phyloP scores from a whole-genome alignment of 129 eudicot species.

The Kitagawia praeruptora region DNA sequence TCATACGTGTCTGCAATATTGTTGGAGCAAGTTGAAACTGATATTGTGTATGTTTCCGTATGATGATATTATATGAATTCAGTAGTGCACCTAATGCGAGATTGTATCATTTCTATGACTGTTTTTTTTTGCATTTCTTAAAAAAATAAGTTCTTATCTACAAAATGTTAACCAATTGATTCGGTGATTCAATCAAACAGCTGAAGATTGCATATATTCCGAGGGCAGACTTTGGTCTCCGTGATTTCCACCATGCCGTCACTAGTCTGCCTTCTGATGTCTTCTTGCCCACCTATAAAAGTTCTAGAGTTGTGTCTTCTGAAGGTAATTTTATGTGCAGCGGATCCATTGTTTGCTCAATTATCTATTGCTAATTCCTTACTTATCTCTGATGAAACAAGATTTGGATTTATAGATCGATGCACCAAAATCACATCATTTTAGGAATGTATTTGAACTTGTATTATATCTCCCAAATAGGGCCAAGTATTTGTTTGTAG shows the following conservation, averaged over 20 bases:
- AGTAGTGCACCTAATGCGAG: background rate
- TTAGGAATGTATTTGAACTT: background rate
- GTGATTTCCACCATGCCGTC: constrained; percentile 92
- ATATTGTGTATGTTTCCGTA: constrained; percentile 5
- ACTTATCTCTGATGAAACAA: background rate
- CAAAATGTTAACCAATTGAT: background rate
- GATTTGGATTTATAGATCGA: no score
- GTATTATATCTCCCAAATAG: background rate
- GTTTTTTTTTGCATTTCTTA: background rate
- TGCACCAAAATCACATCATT: background rate
- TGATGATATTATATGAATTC: background rate
- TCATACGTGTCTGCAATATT: background rate
- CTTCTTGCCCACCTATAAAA: background rate
- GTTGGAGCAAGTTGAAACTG: background rate
- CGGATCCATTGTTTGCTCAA: background rate
- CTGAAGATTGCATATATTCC: constrained; percentile 88
- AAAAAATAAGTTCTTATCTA: background rate
- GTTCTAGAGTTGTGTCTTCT: no score
- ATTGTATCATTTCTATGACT: background rate
- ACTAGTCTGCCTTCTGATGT: constrained; percentile 67
- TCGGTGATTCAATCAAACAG: constrained; percentile 28
- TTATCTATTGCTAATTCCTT: background rate
- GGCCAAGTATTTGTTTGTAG: background rate
- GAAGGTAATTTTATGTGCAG: background rate
- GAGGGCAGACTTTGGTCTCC: constrained; percentile 63